Conservation (phyloP, 768 basidiomycete genomes). For the Auriculariales sp. region DNA sequence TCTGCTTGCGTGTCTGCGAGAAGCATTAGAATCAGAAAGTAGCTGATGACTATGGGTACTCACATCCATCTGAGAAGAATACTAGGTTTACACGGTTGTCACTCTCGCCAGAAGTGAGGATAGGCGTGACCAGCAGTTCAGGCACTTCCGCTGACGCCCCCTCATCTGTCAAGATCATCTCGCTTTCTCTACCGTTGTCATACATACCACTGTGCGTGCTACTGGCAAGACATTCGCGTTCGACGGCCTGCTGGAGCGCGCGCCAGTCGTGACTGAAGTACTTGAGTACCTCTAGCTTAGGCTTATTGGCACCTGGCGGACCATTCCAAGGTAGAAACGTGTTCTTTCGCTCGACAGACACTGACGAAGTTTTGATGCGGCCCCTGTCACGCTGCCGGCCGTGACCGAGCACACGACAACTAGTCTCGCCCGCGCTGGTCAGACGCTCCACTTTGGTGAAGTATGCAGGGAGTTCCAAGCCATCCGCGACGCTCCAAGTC, state of each 20-base stretch:
- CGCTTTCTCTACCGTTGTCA: too few relatives aligned
- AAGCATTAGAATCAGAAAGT: not conserved
- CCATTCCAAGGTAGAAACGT: not conserved
- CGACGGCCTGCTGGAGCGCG: not conserved
- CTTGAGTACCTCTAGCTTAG: too few relatives aligned
- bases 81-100: slow-evolving; percentile 58
- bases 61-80: slow-evolving; percentile 71
- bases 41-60: slow-evolving; percentile 13
- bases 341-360: not conserved
- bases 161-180: not conserved
- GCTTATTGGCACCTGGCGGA: not conserved
- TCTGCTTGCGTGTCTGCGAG: slow-evolving; percentile 39
- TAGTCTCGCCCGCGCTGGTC: too few relatives aligned
- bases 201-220: not conserved
- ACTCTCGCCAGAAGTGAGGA: slow-evolving; percentile 46
- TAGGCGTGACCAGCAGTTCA: slow-evolving; percentile 37
- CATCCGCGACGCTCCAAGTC: too few relatives aligned
- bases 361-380: not conserved
- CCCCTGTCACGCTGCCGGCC: too few relatives aligned
- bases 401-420: too few relatives aligned
- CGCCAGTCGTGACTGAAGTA: not conserved
- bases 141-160: slow-evolving; percentile 14
- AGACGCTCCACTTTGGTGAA: too few relatives aligned
- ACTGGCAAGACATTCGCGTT: not conserved
- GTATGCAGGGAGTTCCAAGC: too few relatives aligned